Evolutionary conservation across 371 early-diverging fungal genomes (phyloP).

Genomic region (Mucor indicus): DNA sequence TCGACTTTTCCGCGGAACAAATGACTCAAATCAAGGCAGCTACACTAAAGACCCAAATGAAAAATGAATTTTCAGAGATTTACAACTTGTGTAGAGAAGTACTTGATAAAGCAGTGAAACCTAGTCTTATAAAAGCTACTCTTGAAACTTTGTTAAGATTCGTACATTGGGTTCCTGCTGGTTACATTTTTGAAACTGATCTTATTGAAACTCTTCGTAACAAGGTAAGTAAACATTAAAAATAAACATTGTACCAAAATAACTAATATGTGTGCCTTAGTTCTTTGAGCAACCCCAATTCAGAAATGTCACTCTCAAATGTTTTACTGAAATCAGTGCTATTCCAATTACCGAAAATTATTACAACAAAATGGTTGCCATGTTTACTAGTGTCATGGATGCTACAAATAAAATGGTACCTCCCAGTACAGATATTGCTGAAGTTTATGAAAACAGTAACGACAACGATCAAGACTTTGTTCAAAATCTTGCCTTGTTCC

Average conservation of each 20-base stretch:
- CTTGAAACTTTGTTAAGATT: constrained; percentile 92
- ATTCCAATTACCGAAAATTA: constrained; percentile 76
- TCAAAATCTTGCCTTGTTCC: constrained; percentile 51
- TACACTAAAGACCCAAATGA: constrained; percentile 92
- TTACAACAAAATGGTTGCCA: constrained; percentile 74
- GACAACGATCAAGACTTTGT: constrained; percentile 87
- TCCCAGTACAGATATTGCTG: constrained; percentile 49
- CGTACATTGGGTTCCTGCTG: constrained; percentile 96
- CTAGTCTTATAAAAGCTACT: constrained; percentile 87
- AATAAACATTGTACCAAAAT: not conserved
- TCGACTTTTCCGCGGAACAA: constrained; percentile 96
- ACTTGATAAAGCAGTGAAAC: constrained; percentile 86
- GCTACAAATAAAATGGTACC: constrained; percentile 72
- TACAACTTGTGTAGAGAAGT: constrained; percentile 96
- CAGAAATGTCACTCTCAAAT: constrained; percentile 92
- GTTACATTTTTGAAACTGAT: constrained; percentile 95
- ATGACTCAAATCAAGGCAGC: constrained; percentile 95
- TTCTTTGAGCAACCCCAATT: constrained; percentile 83
- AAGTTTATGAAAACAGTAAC: constrained; percentile 77
- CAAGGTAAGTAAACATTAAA: constrained; percentile 55
- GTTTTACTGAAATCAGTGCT: constrained; percentile 91
- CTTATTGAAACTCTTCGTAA: constrained; percentile 82
- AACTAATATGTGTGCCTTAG: constrained; percentile 22
- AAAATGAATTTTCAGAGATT: constrained; percentile 93
- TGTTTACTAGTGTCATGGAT: constrained; percentile 80